phyloP scores from a whole-genome alignment of 768 basidiomycete species.

The Hebeloma cylindrosporum region DNA sequence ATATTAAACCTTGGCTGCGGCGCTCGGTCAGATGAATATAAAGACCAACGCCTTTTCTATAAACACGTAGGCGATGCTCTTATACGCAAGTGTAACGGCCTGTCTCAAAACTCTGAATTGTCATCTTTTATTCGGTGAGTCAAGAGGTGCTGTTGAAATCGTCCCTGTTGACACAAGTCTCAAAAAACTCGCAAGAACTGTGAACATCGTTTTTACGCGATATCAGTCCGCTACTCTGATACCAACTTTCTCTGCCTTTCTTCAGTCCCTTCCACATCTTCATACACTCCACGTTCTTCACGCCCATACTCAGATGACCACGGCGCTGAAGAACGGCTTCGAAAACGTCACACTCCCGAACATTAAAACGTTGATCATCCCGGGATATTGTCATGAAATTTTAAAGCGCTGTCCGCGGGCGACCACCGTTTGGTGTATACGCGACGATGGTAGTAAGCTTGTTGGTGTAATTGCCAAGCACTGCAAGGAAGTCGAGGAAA shows the following conservation, averaged over 20 bases:
- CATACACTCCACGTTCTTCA: conserved; percentile 33
- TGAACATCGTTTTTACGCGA: conserved; percentile 29
- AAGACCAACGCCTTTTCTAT: conserved; percentile 5
- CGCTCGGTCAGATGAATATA: background rate
- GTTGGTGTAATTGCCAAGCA: conserved; percentile 21
- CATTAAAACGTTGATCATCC: conserved; percentile 28
- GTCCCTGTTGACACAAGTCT: background rate
- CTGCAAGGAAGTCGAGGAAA: conserved; percentile 25
- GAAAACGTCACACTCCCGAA: conserved; percentile 19
- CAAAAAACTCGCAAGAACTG: too few relatives aligned
- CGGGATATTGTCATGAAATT: conserved; percentile 30
- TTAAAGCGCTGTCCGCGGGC: conserved; percentile 29
- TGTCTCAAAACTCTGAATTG: background rate
- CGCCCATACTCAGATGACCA: conserved; percentile 32
- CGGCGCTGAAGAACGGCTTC: conserved; percentile 25
- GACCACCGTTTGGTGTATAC: conserved; percentile 22
- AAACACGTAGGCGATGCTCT: conserved; percentile 11
- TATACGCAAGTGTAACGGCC: background rate
- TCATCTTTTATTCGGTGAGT: background rate
- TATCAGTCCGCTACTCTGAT: conserved; percentile 24
- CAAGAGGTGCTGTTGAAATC: background rate
- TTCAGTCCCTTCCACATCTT: conserved; percentile 27
- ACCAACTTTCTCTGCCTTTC: conserved; percentile 25
- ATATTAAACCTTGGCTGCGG: conserved; percentile 10
- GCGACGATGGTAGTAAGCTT: conserved; percentile 26